Conservation (phyloP, 768 basidiomycete genomes). For the Podaxis pistillaris region DNA sequence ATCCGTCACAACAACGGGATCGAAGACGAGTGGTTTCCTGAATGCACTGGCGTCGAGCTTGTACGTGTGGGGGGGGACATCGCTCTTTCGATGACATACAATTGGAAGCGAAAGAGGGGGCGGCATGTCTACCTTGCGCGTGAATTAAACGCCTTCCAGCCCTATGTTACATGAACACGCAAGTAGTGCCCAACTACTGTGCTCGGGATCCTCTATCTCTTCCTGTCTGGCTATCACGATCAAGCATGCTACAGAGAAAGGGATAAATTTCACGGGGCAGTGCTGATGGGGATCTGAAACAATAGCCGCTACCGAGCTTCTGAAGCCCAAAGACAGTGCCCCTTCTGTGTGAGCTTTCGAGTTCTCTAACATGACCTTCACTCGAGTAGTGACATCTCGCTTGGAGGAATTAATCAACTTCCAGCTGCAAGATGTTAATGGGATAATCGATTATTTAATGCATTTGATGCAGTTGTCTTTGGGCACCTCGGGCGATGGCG, state of each 20-base stretch:
- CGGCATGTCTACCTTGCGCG: conserved; percentile 64
- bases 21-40: conserved; percentile 79
- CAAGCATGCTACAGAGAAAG: conserved; percentile 85
- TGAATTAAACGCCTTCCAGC: conserved; percentile 60
- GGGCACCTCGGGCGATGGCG: neutral
- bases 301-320: neutral
- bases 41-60: conserved; percentile 58
- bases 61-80: conserved; percentile 22
- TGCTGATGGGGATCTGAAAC: conserved; percentile 80
- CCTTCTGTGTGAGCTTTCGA: too few relatives aligned
- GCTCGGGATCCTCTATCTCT: conserved; percentile 79
- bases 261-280: conserved; percentile 86
- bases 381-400: too few relatives aligned
- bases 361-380: conserved; percentile 52
- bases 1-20: conserved; percentile 82
- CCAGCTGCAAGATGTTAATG: neutral
- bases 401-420: neutral
- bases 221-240: conserved; percentile 87
- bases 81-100: neutral
- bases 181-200: conserved; percentile 64
- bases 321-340: neutral
- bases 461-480: neutral
- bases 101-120: neutral
- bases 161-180: conserved; percentile 83
- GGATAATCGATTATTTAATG: too few relatives aligned